Conservation (phyloP, 495 filamentous ascomycete species). For the Annulohypoxylon moriforme region DNA sequence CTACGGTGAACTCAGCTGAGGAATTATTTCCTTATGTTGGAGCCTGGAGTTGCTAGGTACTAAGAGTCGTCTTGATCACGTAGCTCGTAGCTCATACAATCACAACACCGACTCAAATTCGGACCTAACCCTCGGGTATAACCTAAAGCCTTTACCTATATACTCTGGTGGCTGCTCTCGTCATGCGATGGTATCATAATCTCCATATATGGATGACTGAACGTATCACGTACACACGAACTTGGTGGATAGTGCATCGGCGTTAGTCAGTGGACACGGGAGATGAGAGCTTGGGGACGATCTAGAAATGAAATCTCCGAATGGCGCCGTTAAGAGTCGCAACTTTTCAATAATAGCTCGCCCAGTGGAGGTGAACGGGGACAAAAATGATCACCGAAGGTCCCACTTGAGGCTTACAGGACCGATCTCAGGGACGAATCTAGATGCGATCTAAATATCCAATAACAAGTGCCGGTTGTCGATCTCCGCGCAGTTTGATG, state of each 20-base stretch:
- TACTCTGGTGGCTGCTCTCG: background rate
- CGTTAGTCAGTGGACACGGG: slow-evolving; percentile 13
- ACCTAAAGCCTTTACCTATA: slow-evolving; percentile 5
- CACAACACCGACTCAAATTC: slow-evolving; percentile 13
- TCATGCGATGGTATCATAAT: background rate
- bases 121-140: slow-evolving; percentile 13
- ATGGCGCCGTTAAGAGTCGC: background rate
- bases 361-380: background rate
- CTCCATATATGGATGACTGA: slow-evolving; percentile 1
- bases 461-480: background rate
- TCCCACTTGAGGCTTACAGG: slow-evolving; percentile 35
- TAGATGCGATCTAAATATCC: slow-evolving; percentile 19
- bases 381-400: slow-evolving; percentile 10
- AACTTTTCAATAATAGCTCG: slow-evolving; percentile 1
- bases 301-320: background rate
- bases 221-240: slow-evolving; percentile 23
- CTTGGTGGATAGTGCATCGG: background rate
- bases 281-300: background rate
- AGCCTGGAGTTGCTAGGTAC: background rate
- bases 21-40: background rate
- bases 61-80: slow-evolving; percentile 8
- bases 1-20: slow-evolving; percentile 10
- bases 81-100: slow-evolving; percentile 20
- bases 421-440: slow-evolving; percentile 20
- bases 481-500: background rate